Base-by-base conservation (phyloP, 2,329 filamentous ascomycete genomes). In the Ascochyta fabae region DNA sequence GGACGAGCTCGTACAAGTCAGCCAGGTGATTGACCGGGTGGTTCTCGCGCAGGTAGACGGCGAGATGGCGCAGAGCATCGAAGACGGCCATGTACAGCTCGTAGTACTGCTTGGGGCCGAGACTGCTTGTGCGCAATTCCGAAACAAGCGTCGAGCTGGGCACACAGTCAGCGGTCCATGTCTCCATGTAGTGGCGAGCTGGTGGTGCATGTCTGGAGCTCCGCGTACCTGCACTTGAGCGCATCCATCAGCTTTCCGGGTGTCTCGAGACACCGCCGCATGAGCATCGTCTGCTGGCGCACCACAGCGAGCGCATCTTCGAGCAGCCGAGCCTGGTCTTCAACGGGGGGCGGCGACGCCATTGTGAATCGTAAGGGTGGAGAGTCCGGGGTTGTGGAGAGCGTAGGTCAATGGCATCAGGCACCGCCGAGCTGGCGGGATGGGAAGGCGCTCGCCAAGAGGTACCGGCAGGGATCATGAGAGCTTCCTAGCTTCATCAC, bases 51-150 rank as follows among this genome's bases (percentile, higher is more conserved):
- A 99, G 88, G 78, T 97, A 96, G 62, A 96, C 91, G 50, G 95
- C 96, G 48, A 99, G 88, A 79, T 98, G 94, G 75, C 95, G 92
- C 74, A 99, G 81, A 62, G 96, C 94, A 81, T 99, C 95, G 79
- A 99, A 99, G 60, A 99, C 92, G 64, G 95, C 87, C 95, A 99
- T 99, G 81, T 99, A 99, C 55, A 99, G 86, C 81, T 99, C 96
- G 78, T 99, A 99, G 82, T 99, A 99, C 78, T 99, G 95, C 78
- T 99, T 99, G 31, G 95, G 95, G n/a, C 95, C 92, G 47, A 99
- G 85, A 70, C 91, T 97, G 76, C 93, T 96, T 4, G 95, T 99
- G 68, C 95, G 92, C 69, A 99, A 86, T 78, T 99, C 95, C n/a
- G 95, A 97, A 58, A 99, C 94, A 61, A 99, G 86, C 19, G 95